These are phyloP conservation scores for Dothiorella sarmentorum DNA, from an alignment of 2,329 filamentous ascomycete genomes.

Conservation along the genomic window DNA sequence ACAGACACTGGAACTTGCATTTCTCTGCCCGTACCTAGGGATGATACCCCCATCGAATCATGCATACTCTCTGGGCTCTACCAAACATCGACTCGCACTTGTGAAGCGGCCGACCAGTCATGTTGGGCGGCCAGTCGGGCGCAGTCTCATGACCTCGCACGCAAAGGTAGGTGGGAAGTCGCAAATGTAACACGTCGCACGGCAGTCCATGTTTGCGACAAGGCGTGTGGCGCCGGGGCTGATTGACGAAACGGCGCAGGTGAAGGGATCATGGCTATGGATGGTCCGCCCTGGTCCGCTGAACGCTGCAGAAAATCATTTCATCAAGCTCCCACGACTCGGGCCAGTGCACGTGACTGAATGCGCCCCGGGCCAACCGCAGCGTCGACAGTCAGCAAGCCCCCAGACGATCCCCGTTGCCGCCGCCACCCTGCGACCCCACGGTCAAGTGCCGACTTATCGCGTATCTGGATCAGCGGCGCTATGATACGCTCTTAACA, in stretches of 20 bases:
- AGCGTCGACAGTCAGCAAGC: conserved; percentile 1
- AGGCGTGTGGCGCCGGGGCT: conserved; percentile 3
- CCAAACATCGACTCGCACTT: background rate
- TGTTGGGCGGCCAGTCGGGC: background rate
- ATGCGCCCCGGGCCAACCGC: background rate
- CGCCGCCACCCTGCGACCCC: too few relatives aligned
- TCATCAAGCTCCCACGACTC: conserved; percentile 11
- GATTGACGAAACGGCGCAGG: conserved; percentile 4
- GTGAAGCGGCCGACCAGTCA: background rate
- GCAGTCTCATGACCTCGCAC: conserved; percentile 11
- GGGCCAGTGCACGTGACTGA: conserved; percentile 5
- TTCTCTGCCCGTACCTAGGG: conserved; percentile 16
- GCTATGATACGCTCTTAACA: conserved; percentile 5
- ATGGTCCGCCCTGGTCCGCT: background rate
- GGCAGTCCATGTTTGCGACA: conserved; percentile 1
- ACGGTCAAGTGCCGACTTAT: background rate
- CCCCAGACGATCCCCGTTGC: too few relatives aligned
- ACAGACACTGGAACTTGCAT: conserved; percentile 17
- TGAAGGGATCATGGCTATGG: conserved; percentile 9
- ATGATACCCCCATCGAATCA: conserved; percentile 18
- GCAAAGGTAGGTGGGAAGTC: conserved; percentile 11
- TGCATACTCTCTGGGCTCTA: conserved; percentile 13
- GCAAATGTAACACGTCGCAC: conserved; percentile 16
- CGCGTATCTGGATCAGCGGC: background rate
- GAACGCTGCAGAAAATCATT: conserved; percentile 12